phyloP scores from a whole-genome alignment of 129 eudicot genomes.

The sunflower (Helianthus annuus) region DNA sequence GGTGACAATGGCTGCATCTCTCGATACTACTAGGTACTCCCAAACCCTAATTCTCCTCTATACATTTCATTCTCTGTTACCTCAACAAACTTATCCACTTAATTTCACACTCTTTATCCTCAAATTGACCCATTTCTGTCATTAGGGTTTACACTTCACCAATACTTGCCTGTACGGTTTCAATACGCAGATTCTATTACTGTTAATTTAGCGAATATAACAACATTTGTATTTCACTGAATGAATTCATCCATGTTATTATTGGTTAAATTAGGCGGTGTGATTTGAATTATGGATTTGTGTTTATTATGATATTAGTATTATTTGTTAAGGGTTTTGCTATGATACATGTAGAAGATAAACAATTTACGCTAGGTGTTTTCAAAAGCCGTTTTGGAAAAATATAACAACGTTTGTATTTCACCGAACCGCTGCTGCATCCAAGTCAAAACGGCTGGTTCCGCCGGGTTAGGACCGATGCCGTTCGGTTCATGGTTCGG shows the following conservation, averaged over 20 bases:
- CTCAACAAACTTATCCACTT: neutral
- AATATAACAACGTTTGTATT: too few relatives aligned
- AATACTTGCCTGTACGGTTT: neutral
- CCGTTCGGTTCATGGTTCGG: too few relatives aligned
- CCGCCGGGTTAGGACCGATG: too few relatives aligned
- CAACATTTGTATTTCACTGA: neutral
- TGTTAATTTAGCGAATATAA: neutral
- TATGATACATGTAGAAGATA: neutral
- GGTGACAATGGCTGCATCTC: constrained; percentile 31
- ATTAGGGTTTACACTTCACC: constrained; percentile 26
- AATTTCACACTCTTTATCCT: neutral
- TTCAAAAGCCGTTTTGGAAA: too few relatives aligned
- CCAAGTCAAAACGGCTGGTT: too few relatives aligned
- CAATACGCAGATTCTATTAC: neutral
- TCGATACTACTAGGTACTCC: constrained; percentile 21
- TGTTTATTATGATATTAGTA: neutral
- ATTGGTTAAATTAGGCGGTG: neutral
- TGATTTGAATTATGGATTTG: neutral
- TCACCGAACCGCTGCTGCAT: too few relatives aligned
- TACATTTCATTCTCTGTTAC: constrained; percentile 2
- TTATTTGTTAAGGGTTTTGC: neutral
- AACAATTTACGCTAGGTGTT: neutral
- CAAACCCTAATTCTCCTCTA: constrained; percentile 21
- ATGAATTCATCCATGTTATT: neutral
- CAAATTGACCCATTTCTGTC: neutral